Evolutionary conservation across 2,329 filamentous ascomycete species (phyloP).

Genomic region (Aciculosporium take): DNA sequence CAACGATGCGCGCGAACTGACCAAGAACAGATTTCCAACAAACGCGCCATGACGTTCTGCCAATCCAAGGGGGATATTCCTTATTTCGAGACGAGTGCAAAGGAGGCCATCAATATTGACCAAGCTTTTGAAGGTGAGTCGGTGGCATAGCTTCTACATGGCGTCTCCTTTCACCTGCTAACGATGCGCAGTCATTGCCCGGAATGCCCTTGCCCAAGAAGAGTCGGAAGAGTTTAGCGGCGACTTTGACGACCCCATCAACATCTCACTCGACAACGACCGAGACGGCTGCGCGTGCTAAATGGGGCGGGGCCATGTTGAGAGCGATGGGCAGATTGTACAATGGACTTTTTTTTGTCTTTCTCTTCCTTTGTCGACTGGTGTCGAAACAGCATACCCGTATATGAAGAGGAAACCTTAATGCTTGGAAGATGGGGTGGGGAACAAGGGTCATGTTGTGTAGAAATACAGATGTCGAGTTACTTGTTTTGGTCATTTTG

Average conservation of each 20-base stretch:
- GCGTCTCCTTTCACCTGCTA: background rate
- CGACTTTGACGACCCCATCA: slow-evolving; percentile 95
- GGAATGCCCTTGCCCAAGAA: slow-evolving; percentile 89
- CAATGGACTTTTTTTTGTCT: background rate
- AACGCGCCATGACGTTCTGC: slow-evolving; percentile 93
- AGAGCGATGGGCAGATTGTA: background rate
- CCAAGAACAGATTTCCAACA: slow-evolving; percentile 61
- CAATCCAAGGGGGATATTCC: slow-evolving; percentile 95
- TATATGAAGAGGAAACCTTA: slow-evolving; percentile 3
- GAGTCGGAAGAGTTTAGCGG: slow-evolving; percentile 96
- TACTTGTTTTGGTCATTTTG: slow-evolving; percentile 4
- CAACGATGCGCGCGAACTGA: background rate
- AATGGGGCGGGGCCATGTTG: slow-evolving; percentile 12
- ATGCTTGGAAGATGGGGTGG: background rate
- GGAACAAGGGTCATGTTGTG: slow-evolving; percentile 4
- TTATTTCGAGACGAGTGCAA: slow-evolving; percentile 98
- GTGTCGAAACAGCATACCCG: slow-evolving; percentile 6
- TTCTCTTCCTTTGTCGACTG: background rate
- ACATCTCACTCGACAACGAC: slow-evolving; percentile 91
- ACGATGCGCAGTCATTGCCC: slow-evolving; percentile 61
- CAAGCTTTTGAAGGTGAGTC: slow-evolving; percentile 52
- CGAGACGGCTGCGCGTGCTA: slow-evolving; percentile 88
- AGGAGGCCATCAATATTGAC: slow-evolving; percentile 97
- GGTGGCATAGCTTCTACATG: background rate
- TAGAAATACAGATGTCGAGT: slow-evolving; percentile 9